Conservation (phyloP, 2,329 filamentous ascomycete species). For the Clarireedia hainanense region DNA sequence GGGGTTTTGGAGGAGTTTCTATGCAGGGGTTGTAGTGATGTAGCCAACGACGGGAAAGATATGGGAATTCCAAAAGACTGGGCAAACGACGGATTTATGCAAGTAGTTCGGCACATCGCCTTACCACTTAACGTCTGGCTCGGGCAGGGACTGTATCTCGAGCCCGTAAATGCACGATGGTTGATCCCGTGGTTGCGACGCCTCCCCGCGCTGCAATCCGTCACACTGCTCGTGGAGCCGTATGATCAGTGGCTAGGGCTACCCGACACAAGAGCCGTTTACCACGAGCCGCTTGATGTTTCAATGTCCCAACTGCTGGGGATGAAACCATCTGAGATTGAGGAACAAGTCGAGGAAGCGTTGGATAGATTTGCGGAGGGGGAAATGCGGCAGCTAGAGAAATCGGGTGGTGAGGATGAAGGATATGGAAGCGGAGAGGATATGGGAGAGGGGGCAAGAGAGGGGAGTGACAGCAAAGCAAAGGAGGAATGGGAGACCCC, state of each 20-base stretch:
- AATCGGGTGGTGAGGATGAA: background rate
- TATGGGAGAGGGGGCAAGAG: too few species aligned
- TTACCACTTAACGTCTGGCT: background rate
- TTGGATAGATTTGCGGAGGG: background rate
- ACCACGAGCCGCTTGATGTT: background rate
- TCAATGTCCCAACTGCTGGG: background rate
- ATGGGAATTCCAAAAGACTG: background rate
- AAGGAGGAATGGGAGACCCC: background rate
- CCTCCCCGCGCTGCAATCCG: background rate
- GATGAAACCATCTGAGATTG: background rate
- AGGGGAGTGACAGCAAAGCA: too few species aligned
- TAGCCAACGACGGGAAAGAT: background rate
- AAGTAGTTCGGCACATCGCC: background rate
- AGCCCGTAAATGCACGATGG: background rate
- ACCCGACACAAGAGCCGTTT: background rate
- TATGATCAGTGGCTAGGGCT: background rate
- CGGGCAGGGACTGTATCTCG: background rate
- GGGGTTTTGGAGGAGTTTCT: background rate
- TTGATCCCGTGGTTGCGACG: background rate
- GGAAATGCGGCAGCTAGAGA: background rate
- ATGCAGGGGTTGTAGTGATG: background rate
- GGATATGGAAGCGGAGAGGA: background rate
- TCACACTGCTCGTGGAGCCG: background rate
- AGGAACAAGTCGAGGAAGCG: background rate
- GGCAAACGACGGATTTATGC: background rate